Evolutionary conservation across 495 filamentous ascomycete species (phyloP), one percentile per base, ranked within the genome.

Genomic region (Patellaria atrata): DNA sequence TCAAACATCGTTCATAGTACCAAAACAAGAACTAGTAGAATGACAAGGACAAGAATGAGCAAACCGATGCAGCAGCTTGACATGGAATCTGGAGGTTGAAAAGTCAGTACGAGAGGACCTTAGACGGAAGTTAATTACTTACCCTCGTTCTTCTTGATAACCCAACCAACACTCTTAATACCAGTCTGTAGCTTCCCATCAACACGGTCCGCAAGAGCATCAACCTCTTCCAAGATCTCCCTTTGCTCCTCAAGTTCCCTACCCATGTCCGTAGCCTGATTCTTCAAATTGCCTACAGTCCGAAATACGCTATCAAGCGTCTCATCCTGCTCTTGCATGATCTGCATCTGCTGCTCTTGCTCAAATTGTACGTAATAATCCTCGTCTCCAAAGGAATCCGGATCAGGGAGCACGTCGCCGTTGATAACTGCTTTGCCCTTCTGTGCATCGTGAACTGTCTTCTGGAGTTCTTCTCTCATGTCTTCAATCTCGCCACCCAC

Each of bases 261-360:
- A 5, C 86, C 86, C 87, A 97, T 96, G 43, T 79, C 77, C 59
- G 89, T 73, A 11, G 91, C 91, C 64, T 94, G 87, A 54, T 78
- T 64, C 33, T 84, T 62, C 49, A 97, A 52, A 50, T 82, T 94
- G 0, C 83, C 86, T 22, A 97, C 89, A 2, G 89, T 96, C 45
- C 73, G 71, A 51, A 82, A 93, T 26, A 97, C 91, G 3, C 80
- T 80, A 56, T 94, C 87, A 5, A 97, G 63, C 43, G 83, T 75
- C 63, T 89, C 65, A 53, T 97, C 91, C 61, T 96, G 89, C 56
- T 93, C 87, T 49, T 78, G 73, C 79, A 97, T 86, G 54, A 96
- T 75, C 62, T 83, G 73, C 49, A 75, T 41, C 60, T 97, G 89
- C 48, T 89, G 69, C 58, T 92, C 76, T 53, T 93, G 79, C 66